Base-by-base conservation (phyloP, 23 red algal species). In the Gracilaria gracilis region DNA sequence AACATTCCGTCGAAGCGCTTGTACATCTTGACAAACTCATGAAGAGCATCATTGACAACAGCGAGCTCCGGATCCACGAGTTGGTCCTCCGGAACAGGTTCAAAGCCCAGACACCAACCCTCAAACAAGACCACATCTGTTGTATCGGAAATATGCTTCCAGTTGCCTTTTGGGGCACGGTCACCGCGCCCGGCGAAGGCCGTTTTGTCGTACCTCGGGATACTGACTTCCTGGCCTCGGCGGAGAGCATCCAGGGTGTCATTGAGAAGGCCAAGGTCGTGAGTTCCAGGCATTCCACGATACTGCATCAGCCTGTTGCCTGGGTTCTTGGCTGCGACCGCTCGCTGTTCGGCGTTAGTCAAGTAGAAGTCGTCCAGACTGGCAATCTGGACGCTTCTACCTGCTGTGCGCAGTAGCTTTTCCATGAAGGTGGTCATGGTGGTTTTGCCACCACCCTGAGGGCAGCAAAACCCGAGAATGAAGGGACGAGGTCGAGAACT, bases 371-470 rank as follows among this genome's bases (percentile, higher is more conserved):
- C 97, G 46, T 99, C 97, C 29, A 96, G 79, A 53, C 81, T 90
- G 14, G 94, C 93, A 48, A 91, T 81, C 59, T 91, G 85, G 44
- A 92, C 95, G 55, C 42, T 58, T 19, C 48, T 51, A 1, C 88
- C 93, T 16, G 55, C 57, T 9, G 48, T 35, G 6, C 25, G 13
- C 44, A 99, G 93, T 62, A 99, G 78, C 7, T 32, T 48, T 23
- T 84, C 71, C 33, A 99, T 29, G 35, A 95, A 87, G 31, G 78
- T 59, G 27, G 90, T 94, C 93, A 99, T 86, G 29, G 97, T 99
- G 9, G 97, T 96, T 75, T 99, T 99, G 24, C 97, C 97, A 35
- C 97, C 97, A 19, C 97, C 97, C 84, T 99, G 97, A 17, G 97
- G 97, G 55, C 97, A 99, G 20, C 67, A 93, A 19, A 99, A 69